Evolutionary conservation across 1,139 yeast genomes (phyloP).

Genomic region (Hanseniaspora uvarum): DNA sequence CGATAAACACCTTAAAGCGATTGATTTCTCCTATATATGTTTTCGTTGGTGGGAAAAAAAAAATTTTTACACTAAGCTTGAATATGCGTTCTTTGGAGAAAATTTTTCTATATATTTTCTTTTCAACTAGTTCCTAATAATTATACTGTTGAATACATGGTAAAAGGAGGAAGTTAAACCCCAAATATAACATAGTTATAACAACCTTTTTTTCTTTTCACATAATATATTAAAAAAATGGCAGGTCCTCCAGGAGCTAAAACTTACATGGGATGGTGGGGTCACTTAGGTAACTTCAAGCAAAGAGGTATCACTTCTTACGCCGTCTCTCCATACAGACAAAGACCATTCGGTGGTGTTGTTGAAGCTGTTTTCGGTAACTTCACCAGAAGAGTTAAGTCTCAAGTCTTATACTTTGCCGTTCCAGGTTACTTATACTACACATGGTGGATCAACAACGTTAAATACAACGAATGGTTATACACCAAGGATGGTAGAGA

Average conservation of each 20-base stretch:
- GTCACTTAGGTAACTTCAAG: conserved; percentile 67
- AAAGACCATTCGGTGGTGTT: conserved; percentile 81
- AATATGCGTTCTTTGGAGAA: too few relatives aligned
- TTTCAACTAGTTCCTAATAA: too few relatives aligned
- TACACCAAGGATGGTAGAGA: conserved; percentile 97
- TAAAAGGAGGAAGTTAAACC: not conserved
- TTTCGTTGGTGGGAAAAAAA: too few relatives aligned
- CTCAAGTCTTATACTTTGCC: conserved; percentile 68
- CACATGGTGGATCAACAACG: conserved; percentile 78
- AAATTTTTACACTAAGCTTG: too few relatives aligned
- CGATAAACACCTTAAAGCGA: too few relatives aligned
- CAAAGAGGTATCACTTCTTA: conserved; percentile 81
- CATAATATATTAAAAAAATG: conserved; percentile 22
- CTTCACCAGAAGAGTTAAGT: conserved; percentile 85
- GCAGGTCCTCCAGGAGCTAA: conserved; percentile 61
- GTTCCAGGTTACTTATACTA: conserved; percentile 74
- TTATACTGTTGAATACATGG: not conserved
- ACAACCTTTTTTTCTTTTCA: not conserved
- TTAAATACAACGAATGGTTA: conserved; percentile 85
- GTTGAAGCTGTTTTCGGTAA: conserved; percentile 82
- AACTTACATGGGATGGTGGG: conserved; percentile 98
- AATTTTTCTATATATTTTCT: too few relatives aligned
- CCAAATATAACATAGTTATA: conserved; percentile 3
- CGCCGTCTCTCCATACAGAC: conserved; percentile 88
- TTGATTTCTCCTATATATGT: too few relatives aligned